Conservation (phyloP, 208 protist genomes). For the Acanthamoeba lenticulata region DNA sequence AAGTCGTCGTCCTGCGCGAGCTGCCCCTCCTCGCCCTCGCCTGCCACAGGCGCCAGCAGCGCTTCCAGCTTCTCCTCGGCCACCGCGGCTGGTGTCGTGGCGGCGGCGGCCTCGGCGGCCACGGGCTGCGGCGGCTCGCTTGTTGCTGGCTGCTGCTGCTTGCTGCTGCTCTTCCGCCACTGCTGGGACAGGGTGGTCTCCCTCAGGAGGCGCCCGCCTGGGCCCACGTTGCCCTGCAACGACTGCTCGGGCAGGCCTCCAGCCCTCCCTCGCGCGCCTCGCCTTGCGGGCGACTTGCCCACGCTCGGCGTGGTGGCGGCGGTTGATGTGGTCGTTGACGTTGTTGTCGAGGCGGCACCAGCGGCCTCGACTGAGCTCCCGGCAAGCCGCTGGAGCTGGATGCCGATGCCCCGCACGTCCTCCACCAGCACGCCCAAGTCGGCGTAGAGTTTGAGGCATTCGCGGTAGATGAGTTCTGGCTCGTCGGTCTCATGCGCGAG, state of each 20-base stretch:
- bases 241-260: no score
- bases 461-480: background rate
- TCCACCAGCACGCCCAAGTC: background rate
- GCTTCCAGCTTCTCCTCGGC: no score
- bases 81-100: no score
- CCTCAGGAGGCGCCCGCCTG: background rate
- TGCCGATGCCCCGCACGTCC: slow-evolving; percentile 68
- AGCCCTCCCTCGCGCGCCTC: no score
- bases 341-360: background rate
- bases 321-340: background rate
- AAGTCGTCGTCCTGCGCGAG: background rate
- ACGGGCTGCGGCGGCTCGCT: background rate
- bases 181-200: slow-evolving; percentile 17
- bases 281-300: background rate
- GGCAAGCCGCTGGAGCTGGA: background rate
- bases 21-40: background rate
- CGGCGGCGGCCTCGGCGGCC: no score
- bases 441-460: background rate
- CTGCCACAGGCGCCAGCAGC: no score
- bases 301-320: background rate
- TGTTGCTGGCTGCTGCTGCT: background rate
- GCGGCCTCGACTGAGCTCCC: background rate
- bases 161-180: background rate
- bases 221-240: no score
- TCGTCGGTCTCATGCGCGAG: slow-evolving; percentile 10